Percentiles rank a stretch among this genome's conserved stretches.
These are phyloP conservation scores for Nitzschia sp. DNA, from an alignment of 108 stramenopile species.

Conservation along the genomic window DNA sequence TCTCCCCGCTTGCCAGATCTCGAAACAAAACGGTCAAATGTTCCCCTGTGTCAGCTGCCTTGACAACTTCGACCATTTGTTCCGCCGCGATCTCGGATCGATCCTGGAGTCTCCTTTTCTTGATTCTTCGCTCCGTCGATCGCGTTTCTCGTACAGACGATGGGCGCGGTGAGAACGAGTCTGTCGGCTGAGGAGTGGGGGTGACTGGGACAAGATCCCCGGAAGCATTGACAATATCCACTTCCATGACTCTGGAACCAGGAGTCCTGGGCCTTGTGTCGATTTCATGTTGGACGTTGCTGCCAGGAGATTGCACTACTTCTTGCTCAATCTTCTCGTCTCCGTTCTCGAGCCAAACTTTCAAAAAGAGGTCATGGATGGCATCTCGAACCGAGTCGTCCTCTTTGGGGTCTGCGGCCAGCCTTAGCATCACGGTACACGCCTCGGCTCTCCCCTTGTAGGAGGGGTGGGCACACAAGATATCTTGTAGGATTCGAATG, in stretches of 20 bases:
- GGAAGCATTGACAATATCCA: not conserved
- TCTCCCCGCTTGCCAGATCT: slow-evolving; percentile 73
- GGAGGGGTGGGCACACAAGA: slow-evolving; percentile 75
- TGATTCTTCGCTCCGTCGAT: slow-evolving; percentile 30
- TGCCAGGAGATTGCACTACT: not conserved
- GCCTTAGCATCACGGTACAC: slow-evolving; percentile 72
- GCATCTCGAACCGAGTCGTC: slow-evolving; percentile 93
- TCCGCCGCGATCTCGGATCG: slow-evolving; percentile 58
- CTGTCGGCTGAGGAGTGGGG: not conserved
- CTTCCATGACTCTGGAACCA: not conserved
- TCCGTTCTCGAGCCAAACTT: slow-evolving; percentile 68
- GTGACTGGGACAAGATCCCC: not conserved
- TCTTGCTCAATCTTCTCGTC: slow-evolving; percentile 21
- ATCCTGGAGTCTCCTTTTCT: slow-evolving; percentile 25
- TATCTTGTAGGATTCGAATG: slow-evolving; percentile 82
- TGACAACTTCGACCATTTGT: slow-evolving; percentile 95
- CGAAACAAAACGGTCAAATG: slow-evolving; percentile 71
- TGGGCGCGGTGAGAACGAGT: not conserved
- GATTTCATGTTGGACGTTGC: not conserved
- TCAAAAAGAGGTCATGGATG: slow-evolving; percentile 86
- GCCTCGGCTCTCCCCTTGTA: slow-evolving; percentile 79
- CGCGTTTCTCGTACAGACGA: slow-evolving; percentile 23
- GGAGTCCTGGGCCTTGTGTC: not conserved
- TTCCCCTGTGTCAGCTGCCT: slow-evolving; percentile 65
- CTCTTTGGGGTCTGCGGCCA: slow-evolving; percentile 89